Base-by-base conservation (phyloP, 495 filamentous ascomycete genomes). In the Hypoxylon perforatum region DNA sequence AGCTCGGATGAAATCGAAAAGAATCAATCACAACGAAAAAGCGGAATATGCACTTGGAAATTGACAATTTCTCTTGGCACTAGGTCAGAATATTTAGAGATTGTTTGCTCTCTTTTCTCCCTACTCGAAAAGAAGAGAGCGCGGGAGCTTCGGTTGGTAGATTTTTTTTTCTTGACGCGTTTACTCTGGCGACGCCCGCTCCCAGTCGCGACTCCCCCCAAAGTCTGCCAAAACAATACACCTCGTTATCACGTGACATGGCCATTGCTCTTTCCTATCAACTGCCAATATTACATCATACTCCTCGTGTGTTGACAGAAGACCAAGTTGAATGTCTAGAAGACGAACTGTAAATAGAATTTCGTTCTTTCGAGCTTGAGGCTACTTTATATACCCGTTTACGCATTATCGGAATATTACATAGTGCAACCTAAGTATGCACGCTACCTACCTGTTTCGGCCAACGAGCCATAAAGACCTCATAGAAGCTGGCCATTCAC, bases 191-290 rank as follows among this genome's bases (percentile, higher is more conserved):
- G 8, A 33, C 30, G 30, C 30, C 11, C 3, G 11, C 19, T 17
- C 8, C 25, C 12, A 10, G 19, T 22, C 63, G 63, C 63, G 63
- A 56, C 57, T 65, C 21, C 49, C 17, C n/a, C 18, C 19, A 17
- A 21, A 45, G 6, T 36, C 14, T 21, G 23, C 44, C 30, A 15
- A 1, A 38, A 39, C 3, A 38, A 50, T 9, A 4, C 22, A 58
- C 35, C 41, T 69, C 49, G 58, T 30, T 46, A 70, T 65, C 55
- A 65, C 63, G 56, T 65, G 63, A 50, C 61, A 47, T 18, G 8
- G 41, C 11, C 17, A 44, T 44, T 44, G 17, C 41, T 44, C 17
- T 44, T n/a, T 17, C 41, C 41, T 44, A 17, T 44, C 21, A 17
- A 21, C 22, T 18, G 21, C 22, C 18, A 39, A 23, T 52, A 38